Base-by-base conservation (phyloP, 2,329 filamentous ascomycete species). In the Cadophora malorum region DNA sequence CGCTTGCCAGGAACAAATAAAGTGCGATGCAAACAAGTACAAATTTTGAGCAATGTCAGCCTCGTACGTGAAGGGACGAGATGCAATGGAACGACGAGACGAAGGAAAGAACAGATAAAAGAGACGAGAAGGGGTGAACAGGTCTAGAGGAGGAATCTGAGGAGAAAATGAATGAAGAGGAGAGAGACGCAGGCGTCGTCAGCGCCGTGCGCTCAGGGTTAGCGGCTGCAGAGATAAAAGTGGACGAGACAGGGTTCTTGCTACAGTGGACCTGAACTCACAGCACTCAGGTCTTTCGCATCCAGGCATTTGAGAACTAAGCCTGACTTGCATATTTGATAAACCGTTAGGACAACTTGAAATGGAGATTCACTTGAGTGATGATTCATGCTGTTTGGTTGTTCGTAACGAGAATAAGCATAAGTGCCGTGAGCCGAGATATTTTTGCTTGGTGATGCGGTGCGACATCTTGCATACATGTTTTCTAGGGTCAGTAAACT, bases 161-260 rank as follows among this genome's bases (percentile, higher is more conserved):
- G 31, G n/a, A 60, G 33, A 23, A 45, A 33, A 60, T 60, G 23
- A 38, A 60, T 60, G 23, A 35, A 35, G 12, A 6, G n/a, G 23
- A 45, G n/a, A n/a, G 33, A 5, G 28, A n/a, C 16, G 33, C 28
- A 65, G 25, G 55, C 64, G 64, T 65, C 64, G 64, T 65, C 64
- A 65, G 64, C 64, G 31, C 45, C 38, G 58, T 25, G 23, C 21
- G 6, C 16, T 38, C 31, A 38, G 31, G 55, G 55, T 49, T 64
- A 49, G 8, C 28, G 31, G 50, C 35, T 61, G 23, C n/a, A 33
- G 35, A 50, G 21, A n/a, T 25, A 63, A 64, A 64, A 65, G 64
- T 53, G 60, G 47, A 64, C 33, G 23, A 23, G 33, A 33, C 12
- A 65, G 56, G 63, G 53, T 53, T 47, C 25, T 47, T 60, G 58